Evolutionary conservation across 2,329 filamentous ascomycete genomes (phyloP), one percentile per base, ranked within the genome.

Genomic region (Monosporascus sp.): DNA sequence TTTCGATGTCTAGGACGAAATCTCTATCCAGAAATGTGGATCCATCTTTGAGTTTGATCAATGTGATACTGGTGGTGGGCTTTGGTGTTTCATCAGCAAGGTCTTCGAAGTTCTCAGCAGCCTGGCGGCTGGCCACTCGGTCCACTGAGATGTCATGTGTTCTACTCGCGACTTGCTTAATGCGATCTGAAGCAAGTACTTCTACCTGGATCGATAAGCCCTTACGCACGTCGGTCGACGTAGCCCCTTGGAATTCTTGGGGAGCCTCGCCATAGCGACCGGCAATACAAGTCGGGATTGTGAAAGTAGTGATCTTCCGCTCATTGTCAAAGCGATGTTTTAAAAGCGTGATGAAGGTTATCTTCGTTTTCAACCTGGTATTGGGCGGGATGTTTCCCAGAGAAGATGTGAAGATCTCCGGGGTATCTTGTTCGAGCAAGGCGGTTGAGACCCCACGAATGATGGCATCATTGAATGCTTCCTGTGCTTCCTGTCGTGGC

Each of bases 341-440:
- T 38, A 67, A 56, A 14, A 63, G 22, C 25, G 57, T 52, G 14
- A 62, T 58, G 53, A 62, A 64, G 39, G 54, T 62, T n/a, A 66
- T 48, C 14, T 59, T 55, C 11, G 60, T 54, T 35, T 60, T 63
- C 37, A 66, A n/a, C 24, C 55, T 58, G 20, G 61, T 60, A 9
- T 60, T 53, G 3, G 55, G 48, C 11, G 62, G 64, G 14, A 67
- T 61, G 37, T 60, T 61, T 20, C 63, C 65, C 7, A 67, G 52
- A 1, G 52, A 60, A 1, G 58, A 60, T 14, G 61, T 65, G 43
- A 66, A 64, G 6, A 66, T 58, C 46, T 67, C 65, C 4, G 60
- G 48, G 0, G 57, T 64, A 37, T 62, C 58, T 49, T 65, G 60
- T 27, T 67, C 59, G 4, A 66, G 53, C 4, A 67, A 53, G 15